phyloP scores from a whole-genome alignment of 257 asterid species.

The Solanum sitiens region DNA sequence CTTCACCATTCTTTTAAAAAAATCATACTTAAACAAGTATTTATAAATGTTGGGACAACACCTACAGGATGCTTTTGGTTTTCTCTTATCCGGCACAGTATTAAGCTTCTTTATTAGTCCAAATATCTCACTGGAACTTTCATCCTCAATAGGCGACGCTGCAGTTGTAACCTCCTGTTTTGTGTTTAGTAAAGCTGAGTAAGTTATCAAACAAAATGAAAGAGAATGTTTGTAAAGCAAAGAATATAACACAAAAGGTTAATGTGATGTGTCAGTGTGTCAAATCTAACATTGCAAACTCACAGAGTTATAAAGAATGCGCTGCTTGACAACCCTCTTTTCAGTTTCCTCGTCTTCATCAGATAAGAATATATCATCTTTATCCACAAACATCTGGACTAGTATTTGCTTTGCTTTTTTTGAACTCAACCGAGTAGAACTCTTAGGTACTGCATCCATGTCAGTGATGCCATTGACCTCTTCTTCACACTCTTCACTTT shows the following conservation, averaged over 20 bases:
- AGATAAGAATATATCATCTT: conserved; percentile 71
- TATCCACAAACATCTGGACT: conserved; percentile 48
- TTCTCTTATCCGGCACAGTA: conserved; percentile 54
- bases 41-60: background rate
- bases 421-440: conserved; percentile 31
- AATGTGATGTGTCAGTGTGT: background rate
- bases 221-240: background rate
- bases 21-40: background rate
- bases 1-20: background rate
- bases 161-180: conserved; percentile 26
- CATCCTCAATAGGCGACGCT: conserved; percentile 65
- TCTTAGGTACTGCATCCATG: conserved; percentile 26
- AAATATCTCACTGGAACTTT: conserved; percentile 69
- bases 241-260: background rate
- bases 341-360: conserved; percentile 64
- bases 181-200: conserved; percentile 31
- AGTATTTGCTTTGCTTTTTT: conserved; percentile 71
- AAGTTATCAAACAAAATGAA: background rate
- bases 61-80: conserved; percentile 70
- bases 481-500: conserved; percentile 41
- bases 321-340: conserved; percentile 37
- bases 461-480: conserved; percentile 29
- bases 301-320: conserved; percentile 49
- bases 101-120: conserved; percentile 83
- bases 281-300: conserved; percentile 9